These are phyloP conservation scores for Cladosporium sp. DNA, from an alignment of 2,329 filamentous ascomycete species.

Conservation along the genomic window DNA sequence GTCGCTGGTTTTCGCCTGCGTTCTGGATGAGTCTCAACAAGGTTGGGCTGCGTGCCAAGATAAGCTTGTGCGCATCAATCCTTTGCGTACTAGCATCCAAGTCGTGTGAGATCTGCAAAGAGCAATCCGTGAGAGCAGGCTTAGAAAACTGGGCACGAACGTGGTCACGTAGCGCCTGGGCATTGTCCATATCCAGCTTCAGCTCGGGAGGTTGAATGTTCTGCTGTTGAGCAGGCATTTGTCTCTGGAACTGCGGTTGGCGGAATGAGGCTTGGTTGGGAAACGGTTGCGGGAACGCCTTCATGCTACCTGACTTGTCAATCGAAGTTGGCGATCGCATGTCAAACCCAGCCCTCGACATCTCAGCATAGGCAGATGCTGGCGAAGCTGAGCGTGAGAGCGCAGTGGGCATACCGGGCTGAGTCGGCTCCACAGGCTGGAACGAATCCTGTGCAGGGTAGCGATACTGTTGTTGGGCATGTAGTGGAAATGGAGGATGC, in stretches of 20 bases:
- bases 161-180: conserved; percentile 28
- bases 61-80: conserved; percentile 28
- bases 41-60: conserved; percentile 28
- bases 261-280: conserved; percentile 4
- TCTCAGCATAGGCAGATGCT: conserved; percentile 3
- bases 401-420: background rate
- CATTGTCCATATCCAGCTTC: conserved; percentile 23
- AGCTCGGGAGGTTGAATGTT: conserved; percentile 19
- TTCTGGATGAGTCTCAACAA: conserved; percentile 23
- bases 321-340: background rate
- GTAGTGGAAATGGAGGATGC: background rate
- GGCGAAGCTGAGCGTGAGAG: conserved; percentile 10
- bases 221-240: conserved; percentile 3
- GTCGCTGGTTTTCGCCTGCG: conserved; percentile 11
- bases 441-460: conserved; percentile 25
- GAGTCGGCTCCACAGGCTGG: conserved; percentile 15
- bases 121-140: conserved; percentile 28
- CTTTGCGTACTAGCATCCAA: conserved; percentile 15
- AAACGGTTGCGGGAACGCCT: background rate
- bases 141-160: conserved; percentile 25
- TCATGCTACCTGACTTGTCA: background rate
- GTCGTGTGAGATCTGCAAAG: conserved; percentile 26
- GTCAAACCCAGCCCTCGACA: background rate
- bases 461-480: conserved; percentile 18
- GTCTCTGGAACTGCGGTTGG: conserved; percentile 2